A percentile compares a stretch with the other conserved stretches of the same genome.
Evolutionary conservation across 768 basidiomycete genomes (phyloP).

Genomic region (Mycena haematopus): DNA sequence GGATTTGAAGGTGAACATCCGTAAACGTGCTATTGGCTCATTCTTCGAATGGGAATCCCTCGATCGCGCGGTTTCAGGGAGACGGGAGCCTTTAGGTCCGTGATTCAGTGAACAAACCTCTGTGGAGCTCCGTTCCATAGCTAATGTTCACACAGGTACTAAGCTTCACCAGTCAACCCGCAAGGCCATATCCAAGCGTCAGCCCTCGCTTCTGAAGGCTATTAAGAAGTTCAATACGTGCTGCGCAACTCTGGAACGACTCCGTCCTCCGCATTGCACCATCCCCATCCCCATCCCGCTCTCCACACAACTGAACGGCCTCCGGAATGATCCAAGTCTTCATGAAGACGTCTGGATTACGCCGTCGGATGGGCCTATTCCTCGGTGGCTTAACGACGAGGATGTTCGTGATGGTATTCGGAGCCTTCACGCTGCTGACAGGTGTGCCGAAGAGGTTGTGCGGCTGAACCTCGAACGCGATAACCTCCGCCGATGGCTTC

Average conservation of each 20-base stretch:
- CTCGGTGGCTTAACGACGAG: not conserved
- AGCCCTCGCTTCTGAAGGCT: slow-evolving; percentile 36
- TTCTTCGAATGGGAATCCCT: slow-evolving; percentile 47
- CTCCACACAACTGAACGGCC: not conserved
- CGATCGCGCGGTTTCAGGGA: slow-evolving; percentile 40
- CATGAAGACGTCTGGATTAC: not conserved
- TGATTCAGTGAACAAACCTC: not conserved
- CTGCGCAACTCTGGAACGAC: slow-evolving; percentile 14
- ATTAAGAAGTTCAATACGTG: slow-evolving; percentile 40
- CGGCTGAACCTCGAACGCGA: not conserved
- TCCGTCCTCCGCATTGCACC: not conserved
- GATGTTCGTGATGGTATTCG: not conserved
- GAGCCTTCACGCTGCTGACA: not conserved
- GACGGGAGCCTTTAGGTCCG: slow-evolving; percentile 41
- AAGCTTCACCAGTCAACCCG: slow-evolving; percentile 42
- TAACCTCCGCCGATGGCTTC: not conserved
- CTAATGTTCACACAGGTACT: slow-evolving; percentile 32
- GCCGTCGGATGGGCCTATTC: not conserved
- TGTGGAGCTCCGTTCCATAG: not conserved
- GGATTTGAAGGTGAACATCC: slow-evolving; percentile 48
- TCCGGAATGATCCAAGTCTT: not conserved
- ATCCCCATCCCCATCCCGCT: not conserved
- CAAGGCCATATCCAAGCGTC: slow-evolving; percentile 38
- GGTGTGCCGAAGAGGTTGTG: not conserved
- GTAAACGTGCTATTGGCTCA: slow-evolving; percentile 39